Conservation (phyloP, 2,329 filamentous ascomycete genomes). For the Scedosporium boydii region DNA sequence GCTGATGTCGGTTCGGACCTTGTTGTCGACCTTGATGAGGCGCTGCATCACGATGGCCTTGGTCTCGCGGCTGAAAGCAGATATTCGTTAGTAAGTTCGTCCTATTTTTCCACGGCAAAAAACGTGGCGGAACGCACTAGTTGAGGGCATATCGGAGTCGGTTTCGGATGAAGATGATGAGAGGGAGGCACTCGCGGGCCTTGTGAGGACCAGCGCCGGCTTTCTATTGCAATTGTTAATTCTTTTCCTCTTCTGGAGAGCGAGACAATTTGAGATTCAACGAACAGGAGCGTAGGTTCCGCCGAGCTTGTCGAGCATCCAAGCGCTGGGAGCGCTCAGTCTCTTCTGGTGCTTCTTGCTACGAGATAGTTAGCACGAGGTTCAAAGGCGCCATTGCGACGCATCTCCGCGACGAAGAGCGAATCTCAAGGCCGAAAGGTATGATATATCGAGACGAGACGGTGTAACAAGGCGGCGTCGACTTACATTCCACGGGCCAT, state of each 20-base stretch:
- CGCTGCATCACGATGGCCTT: slow-evolving; percentile 99
- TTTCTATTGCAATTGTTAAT: neutral
- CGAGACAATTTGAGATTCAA: neutral
- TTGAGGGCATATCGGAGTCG: slow-evolving; percentile 99
- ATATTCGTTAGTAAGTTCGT: neutral
- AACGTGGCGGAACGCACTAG: slow-evolving; percentile 29
- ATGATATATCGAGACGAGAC: neutral
- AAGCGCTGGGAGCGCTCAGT: slow-evolving; percentile 97
- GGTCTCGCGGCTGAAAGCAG: slow-evolving; percentile 63
- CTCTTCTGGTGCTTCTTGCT: slow-evolving; percentile 99
- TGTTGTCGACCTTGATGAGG: slow-evolving; percentile 98
- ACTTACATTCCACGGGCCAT: slow-evolving; percentile 59
- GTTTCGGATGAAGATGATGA: slow-evolving; percentile 96
- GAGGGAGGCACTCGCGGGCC: slow-evolving; percentile 95
- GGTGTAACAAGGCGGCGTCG: slow-evolving; percentile 2
- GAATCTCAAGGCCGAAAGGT: neutral
- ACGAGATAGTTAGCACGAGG: slow-evolving; percentile 24
- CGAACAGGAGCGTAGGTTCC: slow-evolving; percentile 64
- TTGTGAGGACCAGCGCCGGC: slow-evolving; percentile 85
- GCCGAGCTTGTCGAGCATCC: slow-evolving; percentile 99
- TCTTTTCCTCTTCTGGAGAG: neutral
- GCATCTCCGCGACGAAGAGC: neutral
- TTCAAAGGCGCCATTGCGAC: neutral
- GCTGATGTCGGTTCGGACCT: slow-evolving; percentile 97
- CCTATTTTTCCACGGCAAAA: neutral